phyloP scores from a whole-genome alignment of 2,329 filamentous ascomycete species.

The Penicillium janthinellum region DNA sequence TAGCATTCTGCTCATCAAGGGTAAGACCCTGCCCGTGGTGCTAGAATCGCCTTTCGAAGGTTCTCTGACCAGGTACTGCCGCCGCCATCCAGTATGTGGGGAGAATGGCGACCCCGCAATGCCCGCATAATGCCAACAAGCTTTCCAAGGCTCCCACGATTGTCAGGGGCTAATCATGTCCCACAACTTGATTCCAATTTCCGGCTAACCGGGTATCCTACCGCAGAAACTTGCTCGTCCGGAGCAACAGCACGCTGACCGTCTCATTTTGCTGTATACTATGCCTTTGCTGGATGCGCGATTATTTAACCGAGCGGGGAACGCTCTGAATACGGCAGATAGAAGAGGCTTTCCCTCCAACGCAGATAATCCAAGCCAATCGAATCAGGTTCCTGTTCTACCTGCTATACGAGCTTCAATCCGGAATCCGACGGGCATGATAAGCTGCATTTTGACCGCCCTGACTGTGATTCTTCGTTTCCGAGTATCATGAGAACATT shows the following conservation, averaged over 20 bases:
- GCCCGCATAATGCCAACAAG: slow-evolving; percentile 1
- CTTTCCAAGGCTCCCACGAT: not conserved
- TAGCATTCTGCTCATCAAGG: not conserved
- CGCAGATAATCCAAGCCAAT: slow-evolving; percentile 10
- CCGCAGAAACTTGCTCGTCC: not conserved
- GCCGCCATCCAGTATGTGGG: not conserved
- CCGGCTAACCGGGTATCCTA: not conserved
- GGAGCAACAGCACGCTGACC: not conserved
- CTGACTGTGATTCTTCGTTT: not conserved
- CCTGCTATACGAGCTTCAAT: not conserved
- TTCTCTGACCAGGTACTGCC: not conserved
- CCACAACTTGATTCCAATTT: too few species aligned
- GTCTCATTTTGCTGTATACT: not conserved
- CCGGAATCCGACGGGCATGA: slow-evolving; percentile 13
- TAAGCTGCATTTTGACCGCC: not conserved
- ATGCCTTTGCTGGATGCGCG: not conserved
- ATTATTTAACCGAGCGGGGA: slow-evolving; percentile 5
- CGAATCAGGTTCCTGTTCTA: not conserved
- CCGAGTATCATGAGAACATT: not conserved
- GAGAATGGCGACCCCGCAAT: not conserved
- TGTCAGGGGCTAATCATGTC: slow-evolving; percentile 1
- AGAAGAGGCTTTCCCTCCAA: slow-evolving; percentile 3
- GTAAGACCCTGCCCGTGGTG: not conserved
- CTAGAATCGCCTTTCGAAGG: not conserved
- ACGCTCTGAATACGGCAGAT: not conserved